Evolutionary conservation across 352 stramenopile species (phyloP), one percentile per base, ranked within the genome.

Genomic region (Phytopythium litorale): DNA sequence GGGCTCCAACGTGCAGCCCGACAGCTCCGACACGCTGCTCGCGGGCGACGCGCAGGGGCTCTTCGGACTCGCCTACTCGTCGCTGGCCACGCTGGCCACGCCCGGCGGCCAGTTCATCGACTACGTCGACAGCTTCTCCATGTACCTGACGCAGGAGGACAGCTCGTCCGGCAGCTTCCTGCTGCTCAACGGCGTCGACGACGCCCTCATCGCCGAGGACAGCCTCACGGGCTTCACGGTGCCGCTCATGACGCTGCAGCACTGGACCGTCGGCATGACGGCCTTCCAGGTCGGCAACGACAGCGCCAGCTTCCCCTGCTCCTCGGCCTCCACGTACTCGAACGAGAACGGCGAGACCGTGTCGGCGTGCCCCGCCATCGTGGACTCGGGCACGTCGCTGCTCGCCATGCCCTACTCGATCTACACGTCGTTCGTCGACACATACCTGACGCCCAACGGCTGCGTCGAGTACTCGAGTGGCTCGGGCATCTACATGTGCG

Each of bases 191-290:
- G 82, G 64, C 2, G 84, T 91, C 16, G 82, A 91, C 46, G 72
- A 87, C 19, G 67, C 65, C 1, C 51, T 88, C 11, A 88, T 93
- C 62, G 51, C 63, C 5, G 33, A 68, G 1, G 67, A 87, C 49
- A 73, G 74, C 5, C 64, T 88, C 21, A 75, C 65, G 35, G 59
- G 65, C 37, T 81, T 84, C 51, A 77, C 58, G 3, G 54, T 93
- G 15, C 64, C 72, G 12, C 64, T 93, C 32, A 86, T 84, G 60
- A 75, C 71, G 8, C 52, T 59, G 12, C 71, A 62, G 11, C 76
- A 92, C 68, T 92, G 83, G 83, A 91, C 77, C n/a, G 71, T 93
- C 32, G 76, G 76, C 43, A 76, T 93, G 66, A 87, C 79, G 37
- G 67, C 67, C 28, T 73, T 92, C 54, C 69, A 78, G 49, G 66